Conservation (phyloP, 345 rosid species). For the Schrenkiella parvula region DNA sequence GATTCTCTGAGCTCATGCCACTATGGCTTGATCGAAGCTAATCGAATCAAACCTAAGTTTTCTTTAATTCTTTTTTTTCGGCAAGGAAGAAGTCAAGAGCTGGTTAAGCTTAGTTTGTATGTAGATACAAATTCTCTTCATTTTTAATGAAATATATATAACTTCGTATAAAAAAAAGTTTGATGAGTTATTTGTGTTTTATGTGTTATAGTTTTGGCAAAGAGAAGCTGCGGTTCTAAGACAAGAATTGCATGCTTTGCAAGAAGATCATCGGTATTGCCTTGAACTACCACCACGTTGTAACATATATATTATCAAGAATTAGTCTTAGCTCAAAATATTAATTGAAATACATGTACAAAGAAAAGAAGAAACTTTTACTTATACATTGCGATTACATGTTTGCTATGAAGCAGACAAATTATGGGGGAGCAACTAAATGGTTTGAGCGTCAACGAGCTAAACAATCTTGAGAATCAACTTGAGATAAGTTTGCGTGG, state of each 20-base stretch:
- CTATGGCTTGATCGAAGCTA: neutral
- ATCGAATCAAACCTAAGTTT: neutral
- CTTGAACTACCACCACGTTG: neutral
- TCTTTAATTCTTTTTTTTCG: neutral
- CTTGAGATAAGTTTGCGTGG: conserved; percentile 62
- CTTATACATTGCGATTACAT: neutral
- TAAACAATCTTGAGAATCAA: conserved; percentile 57
- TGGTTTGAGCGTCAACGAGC: conserved; percentile 52
- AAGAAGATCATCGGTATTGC: conserved; percentile 57
- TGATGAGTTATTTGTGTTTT: conserved; percentile 6
- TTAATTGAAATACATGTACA: neutral
- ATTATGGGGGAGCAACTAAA: conserved; percentile 72
- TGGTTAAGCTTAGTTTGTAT: neutral
- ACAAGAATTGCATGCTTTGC: conserved; percentile 60
- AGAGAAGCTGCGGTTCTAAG: conserved; percentile 55
- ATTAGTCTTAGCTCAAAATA: neutral
- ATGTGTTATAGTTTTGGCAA: conserved; percentile 55
- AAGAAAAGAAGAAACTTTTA: neutral
- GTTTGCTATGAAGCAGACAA: conserved; percentile 41
- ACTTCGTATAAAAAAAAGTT: neutral
- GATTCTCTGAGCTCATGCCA: neutral
- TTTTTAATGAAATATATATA: neutral
- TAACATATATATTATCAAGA: neutral
- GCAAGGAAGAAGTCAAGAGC: neutral
- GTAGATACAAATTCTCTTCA: neutral